Base-by-base conservation (phyloP, 2,329 filamentous ascomycete genomes). In the Ciborinia camelliae region DNA sequence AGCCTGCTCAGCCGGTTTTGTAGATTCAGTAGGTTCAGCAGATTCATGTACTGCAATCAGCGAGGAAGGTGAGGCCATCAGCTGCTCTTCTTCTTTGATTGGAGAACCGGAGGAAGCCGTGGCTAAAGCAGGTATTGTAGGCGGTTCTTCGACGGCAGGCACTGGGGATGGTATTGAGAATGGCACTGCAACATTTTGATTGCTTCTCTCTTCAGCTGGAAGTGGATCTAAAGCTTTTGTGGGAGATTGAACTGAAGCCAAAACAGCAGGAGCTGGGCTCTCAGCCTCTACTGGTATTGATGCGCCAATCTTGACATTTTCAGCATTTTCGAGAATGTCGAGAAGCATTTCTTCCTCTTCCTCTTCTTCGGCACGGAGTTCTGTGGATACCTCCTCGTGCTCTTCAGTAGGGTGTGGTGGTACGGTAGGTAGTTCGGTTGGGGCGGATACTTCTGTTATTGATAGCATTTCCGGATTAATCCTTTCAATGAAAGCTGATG, bases 261-360 rank as follows among this genome's bases (percentile, higher is more conserved):
- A 14, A 26, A 37, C n/a, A 30, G 48, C 35, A 20, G 9, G 8
- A 37, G 3, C 14, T 26, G 5, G 7, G 47, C 30, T 43, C 15
- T 54, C 37, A n/a, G 9, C 35, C 23, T 32, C 14, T 47, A 26
- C 41, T 20, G 23, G 10, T 20, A 39, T 30, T 35, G 39, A 35
- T 18, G 43, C 58, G 28, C 57, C 66, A 41, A 67, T 68, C 32
- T 63, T 37, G 9, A 65, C 50, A 66, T 68, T 69, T 20, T 58
- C 69, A 1, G 65, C 61, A 63, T 68, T 66, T 28, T 69, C 70
- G 1, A 68, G 45, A 12, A 70, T 71, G 43, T 73, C 72, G 30
- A 73, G 63, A 15, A 73, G 41, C 71, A 72, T 73, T 60, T 71
- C 67, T 45, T 73, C 71, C 45, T 71, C 70, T 47, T 68, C 67